Evolutionary conservation across 805 yeast species (phyloP).

Genomic region (Maudiozyma turicensis): DNA sequence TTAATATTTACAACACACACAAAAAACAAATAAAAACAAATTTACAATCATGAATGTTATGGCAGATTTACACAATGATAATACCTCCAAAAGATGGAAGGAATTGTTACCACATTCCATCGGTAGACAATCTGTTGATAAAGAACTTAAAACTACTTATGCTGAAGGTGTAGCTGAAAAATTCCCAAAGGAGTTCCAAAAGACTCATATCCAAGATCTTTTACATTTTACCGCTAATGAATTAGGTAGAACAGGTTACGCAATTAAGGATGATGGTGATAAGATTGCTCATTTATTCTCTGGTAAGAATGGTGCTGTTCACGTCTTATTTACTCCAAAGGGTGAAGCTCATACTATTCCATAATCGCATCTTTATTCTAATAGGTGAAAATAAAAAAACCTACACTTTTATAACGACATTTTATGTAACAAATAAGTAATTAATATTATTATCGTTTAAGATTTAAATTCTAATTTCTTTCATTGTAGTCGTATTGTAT

Average conservation of each 20-base stretch:
- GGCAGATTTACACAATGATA: background rate
- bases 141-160: slow-evolving; percentile 18
- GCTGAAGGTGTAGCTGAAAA: slow-evolving; percentile 22
- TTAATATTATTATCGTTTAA: no score
- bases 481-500: no score
- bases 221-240: slow-evolving; percentile 14
- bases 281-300: slow-evolving; percentile 16
- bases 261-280: slow-evolving; percentile 14
- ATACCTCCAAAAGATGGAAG: background rate
- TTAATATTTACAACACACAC: background rate
- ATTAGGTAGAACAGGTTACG: slow-evolving; percentile 20
- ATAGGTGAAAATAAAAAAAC: no score
- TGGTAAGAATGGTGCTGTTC: slow-evolving; percentile 9
- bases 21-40: background rate
- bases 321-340: slow-evolving; percentile 14
- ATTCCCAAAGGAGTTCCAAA: slow-evolving; percentile 9
- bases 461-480: no score
- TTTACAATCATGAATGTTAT: background rate
- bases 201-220: slow-evolving; percentile 15
- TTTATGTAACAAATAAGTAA: no score
- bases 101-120: slow-evolving; percentile 15
- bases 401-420: no score
- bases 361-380: background rate
- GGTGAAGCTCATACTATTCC: background rate
- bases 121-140: slow-evolving; percentile 24